A percentile compares a stretch with the other conserved stretches of the same genome.
phyloP scores from a whole-genome alignment of 2,329 filamentous ascomycete species.

The Colletotrichum melonis region DNA sequence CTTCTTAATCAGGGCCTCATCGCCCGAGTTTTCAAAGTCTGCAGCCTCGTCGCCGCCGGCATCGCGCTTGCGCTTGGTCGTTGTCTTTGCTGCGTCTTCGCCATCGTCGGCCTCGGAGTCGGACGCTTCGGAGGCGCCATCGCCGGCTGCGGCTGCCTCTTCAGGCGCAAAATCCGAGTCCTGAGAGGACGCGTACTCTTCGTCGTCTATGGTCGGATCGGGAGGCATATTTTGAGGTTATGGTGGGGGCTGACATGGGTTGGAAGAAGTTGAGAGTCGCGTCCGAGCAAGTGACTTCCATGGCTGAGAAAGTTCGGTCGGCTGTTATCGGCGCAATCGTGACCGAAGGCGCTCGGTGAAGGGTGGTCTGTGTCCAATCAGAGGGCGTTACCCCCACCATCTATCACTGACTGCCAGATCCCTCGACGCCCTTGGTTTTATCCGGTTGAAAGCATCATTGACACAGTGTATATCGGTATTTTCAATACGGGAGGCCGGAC shows the following conservation, averaged over 20 bases:
- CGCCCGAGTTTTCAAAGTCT: slow-evolving; percentile 76
- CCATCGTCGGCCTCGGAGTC: slow-evolving; percentile 58
- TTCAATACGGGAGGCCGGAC: not conserved
- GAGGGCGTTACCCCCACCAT: not conserved
- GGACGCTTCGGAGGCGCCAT: slow-evolving; percentile 60
- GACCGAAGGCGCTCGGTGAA: slow-evolving; percentile 21
- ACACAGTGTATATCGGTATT: no score
- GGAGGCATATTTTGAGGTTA: slow-evolving; percentile 52
- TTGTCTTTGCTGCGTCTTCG: slow-evolving; percentile 35
- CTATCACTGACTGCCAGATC: no score
- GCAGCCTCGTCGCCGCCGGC: slow-evolving; percentile 46
- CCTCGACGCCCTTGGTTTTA: not conserved
- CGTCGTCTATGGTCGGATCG: slow-evolving; percentile 55
- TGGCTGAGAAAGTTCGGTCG: slow-evolving; percentile 9
- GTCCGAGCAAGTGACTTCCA: not conserved
- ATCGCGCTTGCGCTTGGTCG: slow-evolving; percentile 48
- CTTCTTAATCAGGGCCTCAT: slow-evolving; percentile 75
- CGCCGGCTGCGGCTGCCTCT: slow-evolving; percentile 51
- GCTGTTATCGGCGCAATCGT: slow-evolving; percentile 20
- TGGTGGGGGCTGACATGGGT: not conserved
- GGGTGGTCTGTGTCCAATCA: slow-evolving; percentile 14
- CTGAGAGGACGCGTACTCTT: slow-evolving; percentile 75
- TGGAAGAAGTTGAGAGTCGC: not conserved
- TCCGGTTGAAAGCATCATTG: not conserved
- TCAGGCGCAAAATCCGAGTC: slow-evolving; percentile 81